A percentile compares a stretch with the other conserved stretches of the same genome.
Evolutionary conservation across 2,329 filamentous ascomycete species (phyloP).

Genomic region (Aspergillus ochraceoroseus): DNA sequence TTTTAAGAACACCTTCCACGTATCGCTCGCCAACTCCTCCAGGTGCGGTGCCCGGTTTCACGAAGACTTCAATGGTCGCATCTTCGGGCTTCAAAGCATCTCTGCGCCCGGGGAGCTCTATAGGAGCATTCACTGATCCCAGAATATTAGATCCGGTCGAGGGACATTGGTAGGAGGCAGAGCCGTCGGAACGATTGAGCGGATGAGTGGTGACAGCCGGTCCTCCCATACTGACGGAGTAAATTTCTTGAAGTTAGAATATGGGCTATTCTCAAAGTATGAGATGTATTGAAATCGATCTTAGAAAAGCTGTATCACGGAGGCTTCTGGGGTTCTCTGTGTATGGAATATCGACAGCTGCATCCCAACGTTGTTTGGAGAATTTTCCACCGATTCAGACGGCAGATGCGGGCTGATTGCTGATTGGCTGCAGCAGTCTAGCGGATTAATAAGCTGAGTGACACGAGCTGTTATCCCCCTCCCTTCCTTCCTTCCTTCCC

Average conservation of each 20-base stretch:
- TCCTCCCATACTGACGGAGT: slow-evolving; percentile 36
- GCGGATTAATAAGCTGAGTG: too few species aligned
- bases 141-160: slow-evolving; percentile 68
- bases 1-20: slow-evolving; percentile 58
- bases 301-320: too few species aligned
- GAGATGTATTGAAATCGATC: too few species aligned
- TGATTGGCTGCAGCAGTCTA: slow-evolving; percentile 21
- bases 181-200: slow-evolving; percentile 39
- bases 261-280: too few species aligned
- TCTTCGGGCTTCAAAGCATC: slow-evolving; percentile 85
- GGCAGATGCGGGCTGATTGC: slow-evolving; percentile 11
- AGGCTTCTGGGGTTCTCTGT: too few species aligned
- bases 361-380: slow-evolving; percentile 5
- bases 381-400: slow-evolving; percentile 14
- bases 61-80: slow-evolving; percentile 80
- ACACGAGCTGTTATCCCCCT: too few species aligned
- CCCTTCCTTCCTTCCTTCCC: too few species aligned
- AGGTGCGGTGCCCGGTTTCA: slow-evolving; percentile 78
- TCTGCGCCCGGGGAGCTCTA: slow-evolving; percentile 74
- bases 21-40: slow-evolving; percentile 80
- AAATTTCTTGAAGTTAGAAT: too few species aligned
- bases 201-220: slow-evolving; percentile 34
- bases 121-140: slow-evolving; percentile 83
- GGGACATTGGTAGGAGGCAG: slow-evolving; percentile 41
- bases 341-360: too few species aligned